Conservation (phyloP, 169 alveolate species). For the Pseudocohnilembus persalinus region DNA sequence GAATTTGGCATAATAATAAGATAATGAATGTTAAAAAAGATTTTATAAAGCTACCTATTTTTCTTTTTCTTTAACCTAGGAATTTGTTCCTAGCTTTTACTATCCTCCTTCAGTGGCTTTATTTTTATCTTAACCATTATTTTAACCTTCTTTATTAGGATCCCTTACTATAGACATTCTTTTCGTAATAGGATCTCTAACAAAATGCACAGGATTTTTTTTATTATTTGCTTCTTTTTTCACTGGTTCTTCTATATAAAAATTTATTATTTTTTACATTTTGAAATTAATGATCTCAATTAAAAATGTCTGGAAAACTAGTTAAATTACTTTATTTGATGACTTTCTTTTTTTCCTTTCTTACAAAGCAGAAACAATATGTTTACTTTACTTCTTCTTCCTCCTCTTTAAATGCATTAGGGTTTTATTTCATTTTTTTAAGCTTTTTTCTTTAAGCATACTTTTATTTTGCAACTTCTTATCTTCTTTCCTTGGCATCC, state of each 20-base stretch:
- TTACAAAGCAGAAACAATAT: not conserved
- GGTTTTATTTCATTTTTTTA: not conserved
- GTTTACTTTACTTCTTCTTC: not conserved
- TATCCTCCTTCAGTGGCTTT: too few species aligned
- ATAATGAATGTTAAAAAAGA: too few species aligned
- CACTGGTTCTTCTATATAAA: not conserved
- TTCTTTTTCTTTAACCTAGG: too few species aligned
- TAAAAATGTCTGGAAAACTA: not conserved
- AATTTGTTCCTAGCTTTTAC: not conserved
- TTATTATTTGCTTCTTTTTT: not conserved
- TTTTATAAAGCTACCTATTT: too few species aligned
- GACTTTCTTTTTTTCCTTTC: too few species aligned
- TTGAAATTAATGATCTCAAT: too few species aligned
- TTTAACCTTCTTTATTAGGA: too few species aligned
- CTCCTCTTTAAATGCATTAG: not conserved
- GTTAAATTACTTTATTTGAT: not conserved
- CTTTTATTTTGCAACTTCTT: not conserved
- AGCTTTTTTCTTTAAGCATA: not conserved
- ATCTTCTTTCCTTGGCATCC: constrained; percentile 3
- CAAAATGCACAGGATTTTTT: not conserved
- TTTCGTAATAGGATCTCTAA: too few species aligned
- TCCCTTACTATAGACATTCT: too few species aligned
- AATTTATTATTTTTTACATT: too few species aligned
- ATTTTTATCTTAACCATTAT: too few species aligned
- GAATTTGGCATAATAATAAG: too few species aligned